A percentile compares a stretch with the other conserved stretches of the same genome.
Evolutionary conservation across 257 asterid species (phyloP).

Genomic region (Scutellaria barbata): DNA sequence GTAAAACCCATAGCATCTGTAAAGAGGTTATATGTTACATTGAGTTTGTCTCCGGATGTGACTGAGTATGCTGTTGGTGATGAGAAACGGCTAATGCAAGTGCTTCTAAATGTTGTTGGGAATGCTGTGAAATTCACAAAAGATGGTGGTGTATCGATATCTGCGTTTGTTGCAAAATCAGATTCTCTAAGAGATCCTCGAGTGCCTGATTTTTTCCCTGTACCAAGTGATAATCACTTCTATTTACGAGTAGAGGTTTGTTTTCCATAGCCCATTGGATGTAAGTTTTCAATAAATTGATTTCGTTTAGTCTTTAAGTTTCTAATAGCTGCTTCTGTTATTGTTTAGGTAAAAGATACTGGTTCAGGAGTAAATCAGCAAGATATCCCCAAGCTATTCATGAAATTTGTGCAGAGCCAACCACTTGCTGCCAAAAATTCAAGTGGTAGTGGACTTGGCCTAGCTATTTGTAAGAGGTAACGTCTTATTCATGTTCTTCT

Average conservation of each 20-base stretch:
- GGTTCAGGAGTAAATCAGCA: constrained; percentile 88
- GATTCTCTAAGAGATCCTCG: constrained; percentile 78
- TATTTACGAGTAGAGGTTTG: constrained; percentile 89
- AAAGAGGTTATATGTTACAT: constrained; percentile 67
- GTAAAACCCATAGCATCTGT: constrained; percentile 91
- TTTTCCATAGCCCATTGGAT: constrained; percentile 25
- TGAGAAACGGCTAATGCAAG: constrained; percentile 91
- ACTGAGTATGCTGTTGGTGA: constrained; percentile 86
- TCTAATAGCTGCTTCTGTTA: constrained; percentile 17
- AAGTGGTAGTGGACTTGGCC: constrained; percentile 95
- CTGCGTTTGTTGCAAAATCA: constrained; percentile 79
- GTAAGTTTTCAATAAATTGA: neutral
- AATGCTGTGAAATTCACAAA: constrained; percentile 96
- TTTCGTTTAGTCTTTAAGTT: constrained; percentile 3
- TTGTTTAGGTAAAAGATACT: constrained; percentile 86
- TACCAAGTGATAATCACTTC: constrained; percentile 79
- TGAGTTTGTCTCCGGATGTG: constrained; percentile 76
- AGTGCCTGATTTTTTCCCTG: constrained; percentile 77
- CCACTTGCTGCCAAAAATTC: constrained; percentile 68
- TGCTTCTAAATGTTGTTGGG: constrained; percentile 81
- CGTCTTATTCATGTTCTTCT: constrained; percentile 17
- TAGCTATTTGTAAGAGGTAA: constrained; percentile 93
- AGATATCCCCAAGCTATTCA: constrained; percentile 85
- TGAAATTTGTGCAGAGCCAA: constrained; percentile 84
- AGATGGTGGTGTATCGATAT: constrained; percentile 80